These are phyloP conservation scores for Takashimella koratensis DNA, from an alignment of 1,284 basidiomycete species.

Conservation along the genomic window DNA sequence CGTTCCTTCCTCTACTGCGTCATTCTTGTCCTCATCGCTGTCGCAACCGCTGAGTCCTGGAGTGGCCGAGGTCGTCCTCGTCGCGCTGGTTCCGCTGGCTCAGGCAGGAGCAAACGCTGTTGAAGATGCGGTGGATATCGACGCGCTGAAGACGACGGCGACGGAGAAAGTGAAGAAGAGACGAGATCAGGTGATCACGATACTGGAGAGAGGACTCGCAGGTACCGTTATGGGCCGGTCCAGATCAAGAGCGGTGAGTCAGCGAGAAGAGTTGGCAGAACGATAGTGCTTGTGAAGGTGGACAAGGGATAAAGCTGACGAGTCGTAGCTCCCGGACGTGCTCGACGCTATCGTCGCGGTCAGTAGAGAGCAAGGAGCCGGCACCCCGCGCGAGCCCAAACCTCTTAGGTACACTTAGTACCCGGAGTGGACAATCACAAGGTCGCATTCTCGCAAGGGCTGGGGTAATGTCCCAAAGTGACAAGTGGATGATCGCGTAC, in stretches of 20 bases:
- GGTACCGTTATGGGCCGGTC: neutral
- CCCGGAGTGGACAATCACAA: too few relatives aligned
- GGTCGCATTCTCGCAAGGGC: too few relatives aligned
- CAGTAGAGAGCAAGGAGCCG: too few relatives aligned
- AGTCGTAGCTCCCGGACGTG: slow-evolving; percentile 20
- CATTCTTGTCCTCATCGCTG: slow-evolving; percentile 2
- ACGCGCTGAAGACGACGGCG: neutral
- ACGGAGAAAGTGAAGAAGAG: neutral
- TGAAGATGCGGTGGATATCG: neutral
- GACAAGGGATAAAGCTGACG: neutral
- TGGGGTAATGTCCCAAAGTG: too few relatives aligned
- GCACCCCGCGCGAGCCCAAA: too few relatives aligned
- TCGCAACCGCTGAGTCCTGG: slow-evolving; percentile 19
- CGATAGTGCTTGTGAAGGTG: neutral
- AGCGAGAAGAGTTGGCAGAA: neutral
- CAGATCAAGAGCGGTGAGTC: slow-evolving; percentile 1
- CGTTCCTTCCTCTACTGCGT: neutral
- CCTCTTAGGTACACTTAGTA: too few relatives aligned
- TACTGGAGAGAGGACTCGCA: neutral
- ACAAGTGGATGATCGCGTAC: too few relatives aligned
- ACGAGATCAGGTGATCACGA: neutral
- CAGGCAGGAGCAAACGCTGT: too few relatives aligned
- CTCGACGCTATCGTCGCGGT: slow-evolving; percentile 23
- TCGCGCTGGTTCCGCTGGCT: slow-evolving; percentile 18
- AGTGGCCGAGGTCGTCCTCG: slow-evolving; percentile 15